Evolutionary conservation across 768 basidiomycete genomes (phyloP), one percentile per base, ranked within the genome.

Genomic region (Suillus placidus): DNA sequence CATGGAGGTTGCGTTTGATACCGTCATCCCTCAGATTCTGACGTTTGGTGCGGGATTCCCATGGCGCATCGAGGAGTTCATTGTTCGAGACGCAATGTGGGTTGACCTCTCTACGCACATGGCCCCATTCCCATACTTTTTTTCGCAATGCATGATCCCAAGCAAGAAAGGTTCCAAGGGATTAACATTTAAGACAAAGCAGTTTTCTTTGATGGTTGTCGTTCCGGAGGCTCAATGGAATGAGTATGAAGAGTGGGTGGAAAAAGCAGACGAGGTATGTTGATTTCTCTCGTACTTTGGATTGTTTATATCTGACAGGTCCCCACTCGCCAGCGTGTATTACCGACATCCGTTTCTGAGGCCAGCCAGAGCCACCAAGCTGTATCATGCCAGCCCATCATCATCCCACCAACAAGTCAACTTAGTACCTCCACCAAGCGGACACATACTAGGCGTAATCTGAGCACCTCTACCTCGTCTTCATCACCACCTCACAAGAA

Each of bases 161-260:
- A 47, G 45, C 45, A n/a, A 20, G 45, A 47, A 47, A 47, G n/a
- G n/a, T n/a, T 47, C 45, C n/a, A n/a, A n/a, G 10, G n/a, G n/a
- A 47, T 47, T 12, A n/a, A n/a, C n/a, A 4, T 67, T 67, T 47
- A 67, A 64, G 23, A 45, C 37, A 26, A 61, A 64, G 13, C 60
- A 64, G 13, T 67, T 64, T 18, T 6, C 10, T 4, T 30, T 67
- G n/a, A 56, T 61, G 32, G 34, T 67, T 6, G 38, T 67, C 8
- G 16, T 67, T 0, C 63, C 54, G 12, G 63, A 55, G 14, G 6
- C 20, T 2, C 66, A 67, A 16, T 67, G 66, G 66, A 18, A 30
- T 8, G 60, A 64, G 37, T 64, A 43, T n/a, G 52, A 67, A 35
- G 34, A 30, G 6, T 67, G 55, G 43, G 20, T 26, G 6, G 42